phyloP scores from a whole-genome alignment of 768 basidiomycete genomes.

The Lactarius akahatsu region DNA sequence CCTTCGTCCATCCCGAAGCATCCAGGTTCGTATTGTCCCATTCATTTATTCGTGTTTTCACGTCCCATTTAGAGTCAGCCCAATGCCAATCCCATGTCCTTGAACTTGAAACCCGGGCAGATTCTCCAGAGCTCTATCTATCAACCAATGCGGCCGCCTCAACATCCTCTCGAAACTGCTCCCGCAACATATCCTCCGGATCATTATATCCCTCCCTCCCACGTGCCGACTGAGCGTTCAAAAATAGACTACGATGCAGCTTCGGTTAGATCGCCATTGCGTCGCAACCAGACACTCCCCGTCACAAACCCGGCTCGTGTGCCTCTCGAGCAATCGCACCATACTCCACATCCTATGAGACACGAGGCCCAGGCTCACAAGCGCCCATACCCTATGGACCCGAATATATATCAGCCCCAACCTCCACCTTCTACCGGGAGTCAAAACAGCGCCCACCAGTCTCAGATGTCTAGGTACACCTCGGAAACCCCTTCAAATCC shows the following conservation, averaged over 20 bases:
- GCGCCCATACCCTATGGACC: neutral
- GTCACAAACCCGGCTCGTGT: constrained; percentile 2
- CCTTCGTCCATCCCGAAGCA: constrained; percentile 7
- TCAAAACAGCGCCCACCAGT: constrained; percentile 5
- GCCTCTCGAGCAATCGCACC: constrained; percentile 16
- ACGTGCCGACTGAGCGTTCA: neutral
- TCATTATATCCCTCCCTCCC: constrained; percentile 14
- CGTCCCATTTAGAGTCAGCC: constrained; percentile 14
- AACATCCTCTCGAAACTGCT: constrained; percentile 20
- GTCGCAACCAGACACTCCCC: constrained; percentile 24
- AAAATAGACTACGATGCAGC: constrained; percentile 1
- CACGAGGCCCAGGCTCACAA: constrained; percentile 11
- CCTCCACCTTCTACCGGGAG: neutral
- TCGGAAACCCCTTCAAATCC: neutral
- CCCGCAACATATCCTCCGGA: constrained; percentile 16
- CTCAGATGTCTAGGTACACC: constrained; percentile 1
- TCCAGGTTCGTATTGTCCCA: constrained; percentile 13
- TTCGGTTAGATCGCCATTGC: neutral
- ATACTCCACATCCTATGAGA: neutral
- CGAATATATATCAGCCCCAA: constrained; percentile 5
- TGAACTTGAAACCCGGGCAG: constrained; percentile 37
- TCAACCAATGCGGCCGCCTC: constrained; percentile 22
- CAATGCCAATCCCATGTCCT: constrained; percentile 29
- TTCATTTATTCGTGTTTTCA: constrained; percentile 8
- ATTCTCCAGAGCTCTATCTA: constrained; percentile 33